phyloP scores from a whole-genome alignment of 495 filamentous ascomycete species.

The Xylaria venustula region DNA sequence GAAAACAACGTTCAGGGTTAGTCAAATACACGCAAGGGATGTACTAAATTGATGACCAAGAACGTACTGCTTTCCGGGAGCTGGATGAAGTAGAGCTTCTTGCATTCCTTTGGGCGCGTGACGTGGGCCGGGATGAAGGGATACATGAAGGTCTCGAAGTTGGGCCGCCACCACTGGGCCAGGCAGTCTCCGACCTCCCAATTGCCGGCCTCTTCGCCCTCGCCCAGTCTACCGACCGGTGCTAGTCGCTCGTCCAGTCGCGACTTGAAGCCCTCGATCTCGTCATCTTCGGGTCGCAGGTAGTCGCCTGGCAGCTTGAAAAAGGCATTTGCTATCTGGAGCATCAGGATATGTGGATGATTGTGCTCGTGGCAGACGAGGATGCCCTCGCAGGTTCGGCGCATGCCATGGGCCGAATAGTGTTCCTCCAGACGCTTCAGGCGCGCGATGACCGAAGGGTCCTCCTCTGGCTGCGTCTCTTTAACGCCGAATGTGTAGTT shows the following conservation, averaged over 20 bases:
- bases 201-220: conserved; percentile 82
- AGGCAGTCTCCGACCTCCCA: conserved; percentile 94
- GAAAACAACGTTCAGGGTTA: conserved; percentile 17
- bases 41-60: not conserved
- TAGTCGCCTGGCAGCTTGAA: conserved; percentile 99
- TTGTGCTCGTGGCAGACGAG: conserved; percentile 98
- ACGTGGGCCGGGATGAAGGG: conserved; percentile 94
- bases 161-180: conserved; percentile 97
- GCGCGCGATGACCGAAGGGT: conserved; percentile 89
- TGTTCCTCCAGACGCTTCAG: conserved; percentile 92
- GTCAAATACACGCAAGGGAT: not conserved
- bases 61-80: conserved; percentile 83
- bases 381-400: conserved; percentile 92
- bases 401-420: conserved; percentile 90
- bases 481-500: conserved; percentile 99
- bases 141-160: conserved; percentile 99
- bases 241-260: conserved; percentile 90
- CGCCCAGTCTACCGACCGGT: conserved; percentile 83
- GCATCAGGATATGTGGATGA: conserved; percentile 95
- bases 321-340: conserved; percentile 98
- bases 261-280: conserved; percentile 88
- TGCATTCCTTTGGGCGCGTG: conserved; percentile 96
- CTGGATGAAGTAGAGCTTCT: conserved; percentile 97
- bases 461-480: conserved; percentile 96
- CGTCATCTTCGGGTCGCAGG: conserved; percentile 82